A percentile compares a stretch with the other conserved stretches of the same genome.
These are phyloP conservation scores for Syzygium grande DNA, from an alignment of 345 rosid genomes.

Conservation along the genomic window DNA sequence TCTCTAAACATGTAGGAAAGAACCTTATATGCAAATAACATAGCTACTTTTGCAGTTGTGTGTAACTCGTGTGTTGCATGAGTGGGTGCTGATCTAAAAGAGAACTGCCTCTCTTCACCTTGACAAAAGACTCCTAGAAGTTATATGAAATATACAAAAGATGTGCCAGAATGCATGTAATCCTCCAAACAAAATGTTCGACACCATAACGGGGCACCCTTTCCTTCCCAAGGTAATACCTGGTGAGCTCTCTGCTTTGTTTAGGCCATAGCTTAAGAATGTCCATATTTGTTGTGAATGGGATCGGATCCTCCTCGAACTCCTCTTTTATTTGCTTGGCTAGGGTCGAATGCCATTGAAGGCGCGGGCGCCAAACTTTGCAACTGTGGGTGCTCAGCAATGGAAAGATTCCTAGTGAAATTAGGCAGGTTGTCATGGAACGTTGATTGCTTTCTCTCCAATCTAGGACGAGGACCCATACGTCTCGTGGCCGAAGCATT, in stretches of 20 bases:
- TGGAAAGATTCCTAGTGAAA: neutral
- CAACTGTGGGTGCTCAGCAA: constrained; percentile 15
- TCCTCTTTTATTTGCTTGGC: constrained; percentile 56
- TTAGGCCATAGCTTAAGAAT: neutral
- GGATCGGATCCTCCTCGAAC: constrained; percentile 80
- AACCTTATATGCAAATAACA: neutral
- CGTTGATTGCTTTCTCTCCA: constrained; percentile 6
- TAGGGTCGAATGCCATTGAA: constrained; percentile 39
- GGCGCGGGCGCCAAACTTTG: constrained; percentile 43
- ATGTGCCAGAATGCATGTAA: neutral
- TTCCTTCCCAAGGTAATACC: neutral
- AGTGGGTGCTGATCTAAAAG: neutral
- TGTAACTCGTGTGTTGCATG: neutral
- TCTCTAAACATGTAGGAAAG: neutral
- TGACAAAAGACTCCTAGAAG: neutral
- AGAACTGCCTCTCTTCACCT: neutral
- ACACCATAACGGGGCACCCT: neutral
- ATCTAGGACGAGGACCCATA: constrained; percentile 30
- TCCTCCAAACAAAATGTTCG: neutral
- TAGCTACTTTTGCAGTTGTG: neutral
- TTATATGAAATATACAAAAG: neutral
- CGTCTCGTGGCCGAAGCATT: constrained; percentile 28
- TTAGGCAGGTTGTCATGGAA: neutral
- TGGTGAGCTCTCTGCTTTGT: neutral
- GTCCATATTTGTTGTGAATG: constrained; percentile 68